Base-by-base conservation (phyloP, 345 rosid species). In the Noccaea caerulescens region DNA sequence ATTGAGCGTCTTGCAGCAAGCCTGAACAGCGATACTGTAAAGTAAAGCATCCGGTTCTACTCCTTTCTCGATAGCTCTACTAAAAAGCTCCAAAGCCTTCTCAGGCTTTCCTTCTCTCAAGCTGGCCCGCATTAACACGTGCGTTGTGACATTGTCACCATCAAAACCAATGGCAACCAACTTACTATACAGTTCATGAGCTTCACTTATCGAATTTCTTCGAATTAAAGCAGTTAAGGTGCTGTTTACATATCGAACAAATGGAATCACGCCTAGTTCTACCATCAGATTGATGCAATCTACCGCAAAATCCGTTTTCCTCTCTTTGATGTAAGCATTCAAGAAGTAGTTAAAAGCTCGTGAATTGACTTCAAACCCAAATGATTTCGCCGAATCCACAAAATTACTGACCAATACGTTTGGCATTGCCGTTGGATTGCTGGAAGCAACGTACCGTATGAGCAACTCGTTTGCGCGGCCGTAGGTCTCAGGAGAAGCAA, bases 321-420 rank as follows among this genome's bases (percentile, higher is more conserved):
- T 73, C 20, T 80, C 82, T 68, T 60, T 69, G 53, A 80, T 68
- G 72, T 82, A 87, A 69, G 91, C 82, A 77, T 75, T 76, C 79
- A 92, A 73, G 81, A 89, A 80, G 80, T 82, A 86, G 74, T 73
- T 73, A 58, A 86, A 85, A 73, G 84, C 80, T 72, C 81, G 62
- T 0, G 77, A 56, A 75, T 82, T 76, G 8, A 75, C 67, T 55
- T 83, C 74, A 62, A 86, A 84, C 27, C 79, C 80, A 44, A 74
- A 83, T n/a, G 60, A 68, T 46, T 79, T 73, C 0, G 84, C 77
- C 2, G 77, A 76, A 23, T 80, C 81, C 6, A 82, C 68, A 62
- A 91, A 77, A 34, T 63, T 75, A 69, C 71, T 81, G 27, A 89
- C 75, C 23, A 83, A 32, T 44, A 66, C 77, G 10, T 37, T 36